These are phyloP conservation scores for Jamesozyma spencerorum DNA, from an alignment of 805 yeast species.

Conservation along the genomic window DNA sequence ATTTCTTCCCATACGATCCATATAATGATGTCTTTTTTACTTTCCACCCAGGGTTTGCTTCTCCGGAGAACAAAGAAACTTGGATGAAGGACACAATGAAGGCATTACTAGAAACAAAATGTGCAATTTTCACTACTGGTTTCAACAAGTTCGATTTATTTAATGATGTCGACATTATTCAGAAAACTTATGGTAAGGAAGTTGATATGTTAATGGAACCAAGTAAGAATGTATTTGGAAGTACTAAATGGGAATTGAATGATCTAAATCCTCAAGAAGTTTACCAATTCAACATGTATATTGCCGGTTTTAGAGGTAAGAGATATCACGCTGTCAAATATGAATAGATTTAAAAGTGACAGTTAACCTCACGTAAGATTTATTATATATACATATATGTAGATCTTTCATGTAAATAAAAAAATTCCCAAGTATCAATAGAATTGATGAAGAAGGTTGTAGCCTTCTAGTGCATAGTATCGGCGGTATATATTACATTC, in stretches of 20 bases:
- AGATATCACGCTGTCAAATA: conserved; percentile 75
- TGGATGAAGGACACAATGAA: conserved; percentile 91
- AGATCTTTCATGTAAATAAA: conserved; percentile 1
- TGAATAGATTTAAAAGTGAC: conserved; percentile 2
- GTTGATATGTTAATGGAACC: conserved; percentile 75
- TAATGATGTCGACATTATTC: conserved; percentile 67
- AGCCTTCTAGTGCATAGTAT: too few relatives aligned
- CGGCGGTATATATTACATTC: background rate
- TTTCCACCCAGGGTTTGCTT: conserved; percentile 92
- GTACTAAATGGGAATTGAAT: conserved; percentile 91
- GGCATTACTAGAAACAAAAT: conserved; percentile 84
- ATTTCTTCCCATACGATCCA: conserved; percentile 97
- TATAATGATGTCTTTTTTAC: conserved; percentile 86
- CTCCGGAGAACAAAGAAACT: conserved; percentile 66
- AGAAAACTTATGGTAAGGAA: conserved; percentile 59
- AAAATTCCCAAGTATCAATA: too few relatives aligned
- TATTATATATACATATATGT: background rate
- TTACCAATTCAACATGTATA: conserved; percentile 84
- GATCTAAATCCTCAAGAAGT: conserved; percentile 89
- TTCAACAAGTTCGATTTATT: conserved; percentile 67
- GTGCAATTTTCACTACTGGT: conserved; percentile 87
- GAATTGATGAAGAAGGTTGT: too few relatives aligned
- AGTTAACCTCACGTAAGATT: background rate
- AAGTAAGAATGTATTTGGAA: conserved; percentile 63
- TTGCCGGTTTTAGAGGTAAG: conserved; percentile 93